phyloP scores from a whole-genome alignment of 768 basidiomycete species.

The Lactarius sp. region DNA sequence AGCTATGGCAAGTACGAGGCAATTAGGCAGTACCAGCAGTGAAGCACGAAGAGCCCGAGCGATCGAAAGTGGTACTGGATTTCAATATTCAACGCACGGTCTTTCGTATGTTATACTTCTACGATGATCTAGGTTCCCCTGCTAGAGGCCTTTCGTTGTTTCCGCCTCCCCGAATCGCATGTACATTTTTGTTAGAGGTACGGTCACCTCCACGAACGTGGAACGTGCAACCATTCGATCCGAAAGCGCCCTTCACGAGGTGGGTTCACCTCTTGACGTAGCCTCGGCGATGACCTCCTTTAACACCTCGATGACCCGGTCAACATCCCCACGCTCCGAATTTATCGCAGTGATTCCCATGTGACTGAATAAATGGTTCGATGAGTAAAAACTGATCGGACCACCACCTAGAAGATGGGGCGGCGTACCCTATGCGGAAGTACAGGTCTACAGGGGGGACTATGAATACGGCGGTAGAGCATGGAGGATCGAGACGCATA shows the following conservation, averaged over 20 bases:
- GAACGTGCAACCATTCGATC: not conserved
- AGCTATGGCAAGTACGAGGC: not conserved
- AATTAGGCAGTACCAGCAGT: not conserved
- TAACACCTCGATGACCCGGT: conserved; percentile 62
- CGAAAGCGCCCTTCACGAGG: not conserved
- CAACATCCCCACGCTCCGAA: conserved; percentile 63
- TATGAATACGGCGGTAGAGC: conserved; percentile 18
- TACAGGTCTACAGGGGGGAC: conserved; percentile 56
- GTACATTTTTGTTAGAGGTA: not conserved
- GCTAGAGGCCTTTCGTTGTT: not conserved
- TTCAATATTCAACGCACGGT: not conserved
- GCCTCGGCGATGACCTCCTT: conserved; percentile 49
- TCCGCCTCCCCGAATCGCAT: not conserved
- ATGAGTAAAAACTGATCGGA: not conserved
- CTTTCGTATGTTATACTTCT: not conserved
- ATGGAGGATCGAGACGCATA: not conserved
- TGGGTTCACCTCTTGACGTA: conserved; percentile 18
- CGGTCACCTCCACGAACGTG: not conserved
- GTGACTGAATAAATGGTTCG: conserved; percentile 46
- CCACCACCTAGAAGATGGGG: conserved; percentile 6
- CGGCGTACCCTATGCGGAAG: conserved; percentile 74
- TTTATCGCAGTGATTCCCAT: conserved; percentile 89
- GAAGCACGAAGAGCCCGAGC: not conserved
- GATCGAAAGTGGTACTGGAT: not conserved
- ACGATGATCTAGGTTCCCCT: not conserved